Evolutionary conservation across 2,329 filamentous ascomycete genomes (phyloP), one percentile per base, ranked within the genome.

Genomic region (Teratosphaeria epicoccoides): DNA sequence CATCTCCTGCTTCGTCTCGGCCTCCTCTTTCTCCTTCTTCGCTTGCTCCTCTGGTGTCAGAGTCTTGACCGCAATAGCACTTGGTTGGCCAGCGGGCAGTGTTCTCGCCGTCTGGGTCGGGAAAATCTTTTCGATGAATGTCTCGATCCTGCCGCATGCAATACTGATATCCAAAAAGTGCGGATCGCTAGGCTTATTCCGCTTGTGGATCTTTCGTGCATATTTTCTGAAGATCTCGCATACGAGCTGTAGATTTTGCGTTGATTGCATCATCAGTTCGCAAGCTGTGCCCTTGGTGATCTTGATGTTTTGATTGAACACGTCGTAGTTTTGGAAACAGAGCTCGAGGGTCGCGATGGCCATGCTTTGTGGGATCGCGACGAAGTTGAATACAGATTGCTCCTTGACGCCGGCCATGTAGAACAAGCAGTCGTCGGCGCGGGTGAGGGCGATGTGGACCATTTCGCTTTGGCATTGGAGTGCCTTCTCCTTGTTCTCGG

Each of bases 351-450:
- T 97, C 7, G 93, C 91, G 68, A 98, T 96, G 49, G 91, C 93
- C 93, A 98, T 98, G 58, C 83, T 77, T 71, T 98, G 93, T 2
- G 93, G 93, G 57, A 98, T 98, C 52, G 91, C 91, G 46, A 89
- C 89, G 70, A 98, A 98, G 78, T 98, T 98, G 81, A 98, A 98
- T 24, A 95, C 88, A 66, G 88, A 95, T 74, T 98, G 93, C 66
- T 98, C 93, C 59, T 85, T 84, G 57, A 98, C 82, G 46, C 87
- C 93, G 4, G 91, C 91, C 74, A 98, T 88, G 73, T 97, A 98
- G 75, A 90, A 96, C n/a, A 98, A 73, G 67, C 91, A 97, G 66
- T 97, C 89, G 58, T 96, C 89, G 4, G 81, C 85, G 60, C 95
- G 87, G 65, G 83, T 82, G 43, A 98, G 76, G 4, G 91, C 88